Base-by-base conservation (phyloP, 2,329 filamentous ascomycete species). In the Bipolaris sorokiniana region DNA sequence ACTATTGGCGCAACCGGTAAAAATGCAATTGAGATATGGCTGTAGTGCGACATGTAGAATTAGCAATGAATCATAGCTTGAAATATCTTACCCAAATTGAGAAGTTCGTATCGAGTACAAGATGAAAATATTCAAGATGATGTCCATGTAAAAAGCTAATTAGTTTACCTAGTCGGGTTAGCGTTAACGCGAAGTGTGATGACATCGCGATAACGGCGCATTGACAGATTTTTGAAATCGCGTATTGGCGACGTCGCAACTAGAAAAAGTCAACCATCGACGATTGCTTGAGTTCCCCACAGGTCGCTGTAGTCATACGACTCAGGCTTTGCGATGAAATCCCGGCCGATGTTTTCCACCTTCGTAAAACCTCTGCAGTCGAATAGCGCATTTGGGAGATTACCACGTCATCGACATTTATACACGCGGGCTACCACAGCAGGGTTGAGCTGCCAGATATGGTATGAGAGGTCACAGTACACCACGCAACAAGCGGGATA, bases 181-280 rank as follows among this genome's bases (percentile, higher is more conserved):
- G 67, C 62, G 59, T 44, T 33, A 44, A 62, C 62, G 59, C 63
- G 64, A 62, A 47, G 59, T 64, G 58, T 65, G 59, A 71, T 71
- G 70, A 72, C 68, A 68, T 67, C 66, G 69, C 58, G 70, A 54
- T 37, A 42, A 41, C 28, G 31, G 46, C 28, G 44, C 47, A 36
- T 48, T 50, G 56, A 40, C 40, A 37, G 31, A 41, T 50, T 59
- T 47, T 51, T 52, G 42, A 26, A 26, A 41, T 37, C 55, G 54
- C 63, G 56, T 61, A 65, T 66, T 45, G 37, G 37, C 59, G 48
- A 64, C 64, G 64, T 64, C 61, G 55, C 54, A 51, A 56, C 31
- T 51, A 28, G 13, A n/a, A 42, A 13, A 28, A 48, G 11, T 31
- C 31, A 15, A 46, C 44, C 26, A 33, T 28, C 51, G 34, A 42